Evolutionary conservation across 176 grass and related monocot species (phyloP), one percentile per base, ranked within the genome.

Genomic region (Tuctoria greenei): DNA sequence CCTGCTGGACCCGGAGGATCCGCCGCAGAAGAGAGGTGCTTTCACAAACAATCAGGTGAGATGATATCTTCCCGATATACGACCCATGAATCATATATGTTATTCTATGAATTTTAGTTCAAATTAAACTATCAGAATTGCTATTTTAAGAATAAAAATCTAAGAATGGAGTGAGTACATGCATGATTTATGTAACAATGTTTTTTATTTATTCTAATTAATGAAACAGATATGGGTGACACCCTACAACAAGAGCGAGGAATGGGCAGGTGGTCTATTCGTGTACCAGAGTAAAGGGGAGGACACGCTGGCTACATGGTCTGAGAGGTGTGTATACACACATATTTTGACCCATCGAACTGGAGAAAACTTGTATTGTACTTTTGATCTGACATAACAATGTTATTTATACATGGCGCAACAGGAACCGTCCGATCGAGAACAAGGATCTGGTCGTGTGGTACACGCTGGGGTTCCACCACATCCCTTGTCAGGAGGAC

Each of bases 31-130:
- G 66, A 87, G 95, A 27, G 91, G 84, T 10, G 91, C 91, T 7
- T 98, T 98, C 79, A 98, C 95, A n/a, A 82, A 98, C 58, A 98
- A 98, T 45, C 95, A 97, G 88, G 94, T 93, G 21, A 37, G n/a
- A 16, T n/a, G n/a, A n/a, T 6, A 5, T 20, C 0, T n/a, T n/a
- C n/a, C n/a, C n/a, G n/a, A n/a, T n/a, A n/a, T n/a, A n/a, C n/a
- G n/a, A n/a, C n/a, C n/a, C n/a, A n/a, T n/a, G n/a, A n/a, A n/a
- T n/a, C n/a, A n/a, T n/a, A n/a, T n/a, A n/a, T n/a, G n/a, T n/a
- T n/a, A n/a, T n/a, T n/a, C n/a, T n/a, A n/a, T n/a, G n/a, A n/a
- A n/a, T n/a, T n/a, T n/a, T n/a, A n/a, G n/a, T n/a, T n/a, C n/a
- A n/a, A n/a, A n/a, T n/a, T n/a, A n/a, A n/a, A n/a, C n/a, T n/a